Conservation (phyloP, 2,329 filamentous ascomycete genomes). For the Arthrobotrys entomopaga region DNA sequence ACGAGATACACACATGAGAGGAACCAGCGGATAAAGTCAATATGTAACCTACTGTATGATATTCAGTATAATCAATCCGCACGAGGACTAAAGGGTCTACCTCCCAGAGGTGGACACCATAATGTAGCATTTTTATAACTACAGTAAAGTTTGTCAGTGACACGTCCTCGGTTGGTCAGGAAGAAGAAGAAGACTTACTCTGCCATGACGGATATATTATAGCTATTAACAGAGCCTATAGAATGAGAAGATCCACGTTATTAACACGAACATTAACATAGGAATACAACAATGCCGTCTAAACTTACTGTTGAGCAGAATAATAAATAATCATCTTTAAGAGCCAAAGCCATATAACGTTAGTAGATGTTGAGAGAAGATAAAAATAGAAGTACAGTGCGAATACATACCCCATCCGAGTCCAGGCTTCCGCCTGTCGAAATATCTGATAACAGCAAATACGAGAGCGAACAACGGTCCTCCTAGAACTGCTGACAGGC, state of each 20-base stretch:
- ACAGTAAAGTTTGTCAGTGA: slow-evolving; percentile 14
- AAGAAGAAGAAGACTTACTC: slow-evolving; percentile 28
- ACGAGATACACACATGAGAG: no score
- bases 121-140: slow-evolving; percentile 54
- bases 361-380: slow-evolving; percentile 3
- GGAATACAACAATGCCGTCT: background rate
- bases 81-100: slow-evolving; percentile 44
- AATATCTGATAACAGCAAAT: slow-evolving; percentile 50
- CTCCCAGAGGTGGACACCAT: slow-evolving; percentile 53
- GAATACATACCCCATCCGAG: slow-evolving; percentile 44
- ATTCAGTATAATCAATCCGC: slow-evolving; percentile 43
- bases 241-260: no score
- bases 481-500: slow-evolving; percentile 42
- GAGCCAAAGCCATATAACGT: background rate
- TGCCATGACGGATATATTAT: slow-evolving; percentile 53
- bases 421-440: slow-evolving; percentile 39
- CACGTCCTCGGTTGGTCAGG: background rate
- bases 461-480: slow-evolving; percentile 44
- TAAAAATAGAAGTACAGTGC: slow-evolving; percentile 7
- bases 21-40: background rate
- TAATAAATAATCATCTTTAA: slow-evolving; percentile 47
- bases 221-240: slow-evolving; percentile 37
- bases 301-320: slow-evolving; percentile 34
- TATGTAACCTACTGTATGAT: slow-evolving; percentile 35
- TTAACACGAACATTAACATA: background rate